Conservation (phyloP, 192 early-diverging fungal genomes). For the Backusella westeae region DNA sequence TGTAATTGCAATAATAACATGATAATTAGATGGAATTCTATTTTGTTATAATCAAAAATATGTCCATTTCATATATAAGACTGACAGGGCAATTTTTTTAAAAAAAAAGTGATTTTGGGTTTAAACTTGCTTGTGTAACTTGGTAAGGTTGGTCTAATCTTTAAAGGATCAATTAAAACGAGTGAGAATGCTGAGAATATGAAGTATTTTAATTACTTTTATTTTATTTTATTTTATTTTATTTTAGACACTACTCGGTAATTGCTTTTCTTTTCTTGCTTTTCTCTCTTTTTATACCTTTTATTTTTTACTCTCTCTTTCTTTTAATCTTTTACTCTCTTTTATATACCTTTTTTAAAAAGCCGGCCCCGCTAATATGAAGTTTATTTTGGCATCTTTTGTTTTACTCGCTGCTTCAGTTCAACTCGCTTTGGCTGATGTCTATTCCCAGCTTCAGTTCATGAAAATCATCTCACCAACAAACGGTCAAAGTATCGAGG, state of each 20-base stretch:
- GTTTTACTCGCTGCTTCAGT: background rate
- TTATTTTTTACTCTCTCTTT: background rate
- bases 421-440: slow-evolving; percentile 12
- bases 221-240: background rate
- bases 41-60: background rate
- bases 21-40: background rate
- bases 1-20: too few species aligned
- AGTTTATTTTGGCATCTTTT: background rate
- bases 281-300: background rate
- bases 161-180: slow-evolving; percentile 3
- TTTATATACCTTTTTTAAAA: too few species aligned
- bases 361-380: background rate
- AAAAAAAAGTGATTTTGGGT: background rate
- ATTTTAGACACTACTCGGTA: background rate
- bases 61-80: background rate
- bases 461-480: slow-evolving; percentile 27
- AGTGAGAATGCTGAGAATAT: background rate
- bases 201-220: background rate
- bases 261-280: background rate
- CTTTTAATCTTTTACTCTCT: background rate
- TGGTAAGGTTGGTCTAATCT: background rate
- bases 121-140: background rate
- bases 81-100: background rate
- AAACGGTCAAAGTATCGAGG: slow-evolving; percentile 13
- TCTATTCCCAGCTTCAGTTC: slow-evolving; percentile 29